Evolutionary conservation across 768 basidiomycete species (phyloP).

Genomic region (Gelatoporia subvermispora): DNA sequence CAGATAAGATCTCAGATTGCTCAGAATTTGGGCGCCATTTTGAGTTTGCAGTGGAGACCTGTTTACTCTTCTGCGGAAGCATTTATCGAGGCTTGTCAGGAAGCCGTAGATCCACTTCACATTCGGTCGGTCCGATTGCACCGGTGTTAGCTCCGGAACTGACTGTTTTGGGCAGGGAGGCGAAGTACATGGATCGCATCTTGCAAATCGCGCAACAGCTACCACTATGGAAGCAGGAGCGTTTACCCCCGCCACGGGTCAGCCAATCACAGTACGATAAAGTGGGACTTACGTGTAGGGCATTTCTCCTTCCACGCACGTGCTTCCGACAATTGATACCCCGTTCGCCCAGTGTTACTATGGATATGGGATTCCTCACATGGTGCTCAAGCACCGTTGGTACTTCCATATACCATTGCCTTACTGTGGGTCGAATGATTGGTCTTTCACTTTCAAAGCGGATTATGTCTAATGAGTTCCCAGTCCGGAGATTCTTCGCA

Average conservation of each 20-base stretch:
- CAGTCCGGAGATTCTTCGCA: conserved; percentile 83
- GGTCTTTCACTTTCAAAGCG: conserved; percentile 1
- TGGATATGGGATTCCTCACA: conserved; percentile 80
- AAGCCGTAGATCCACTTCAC: conserved; percentile 50
- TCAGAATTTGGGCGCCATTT: conserved; percentile 53
- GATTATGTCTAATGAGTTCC: conserved; percentile 7
- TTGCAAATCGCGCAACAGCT: conserved; percentile 53
- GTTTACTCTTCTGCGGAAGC: conserved; percentile 50
- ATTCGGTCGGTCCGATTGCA: conserved; percentile 49
- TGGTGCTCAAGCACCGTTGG: conserved; percentile 65
- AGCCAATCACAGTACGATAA: conserved; percentile 89
- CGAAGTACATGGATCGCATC: conserved; percentile 53
- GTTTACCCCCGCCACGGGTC: conserved; percentile 82
- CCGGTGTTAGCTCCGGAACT: conserved; percentile 1
- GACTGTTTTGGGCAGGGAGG: conserved; percentile 33
- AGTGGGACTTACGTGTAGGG: conserved; percentile 76
- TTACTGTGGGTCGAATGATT: conserved; percentile 54
- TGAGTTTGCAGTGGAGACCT: conserved; percentile 64
- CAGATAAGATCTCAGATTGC: conserved; percentile 74
- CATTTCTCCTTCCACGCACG: not conserved
- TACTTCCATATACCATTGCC: conserved; percentile 73
- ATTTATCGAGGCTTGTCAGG: conserved; percentile 52
- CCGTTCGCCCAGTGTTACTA: conserved; percentile 47
- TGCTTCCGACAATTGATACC: not conserved
- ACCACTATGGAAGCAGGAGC: conserved; percentile 65